Base-by-base conservation (phyloP, 805 yeast genomes). In the Kuraishia hungarica region DNA sequence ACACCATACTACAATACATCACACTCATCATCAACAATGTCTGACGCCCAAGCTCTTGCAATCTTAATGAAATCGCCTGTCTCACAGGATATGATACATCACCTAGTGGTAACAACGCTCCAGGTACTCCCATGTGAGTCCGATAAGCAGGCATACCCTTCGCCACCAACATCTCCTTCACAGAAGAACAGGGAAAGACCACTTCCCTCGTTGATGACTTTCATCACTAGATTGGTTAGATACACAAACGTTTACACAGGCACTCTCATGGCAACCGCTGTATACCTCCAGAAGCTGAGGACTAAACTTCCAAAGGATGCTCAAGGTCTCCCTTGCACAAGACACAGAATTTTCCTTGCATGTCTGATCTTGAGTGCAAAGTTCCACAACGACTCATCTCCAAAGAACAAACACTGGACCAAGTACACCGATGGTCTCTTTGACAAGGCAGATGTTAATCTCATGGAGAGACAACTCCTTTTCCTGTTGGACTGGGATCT, bases 161-260 rank as follows among this genome's bases (percentile, higher is more conserved):
- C 69, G 13, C 65, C 64, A 48, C 67, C 69, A 55, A 61, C 66
- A 55, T 60, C 69, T 17, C 67, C 68, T n/a, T 26, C 56, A 61
- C 61, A 68, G 43, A 59, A 63, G 55, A 53, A 60, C 39, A 69
- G 70, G 56, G 71, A 69, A 24, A 75, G 71, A 60, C 77, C 73
- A 53, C 72, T 81, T 54, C 92, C 93, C 13, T 84, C 91, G 6
- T 74, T 87, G 59, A 84, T 82, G 85, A 81, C 88, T 0, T 87
- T 87, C 70, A 83, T 87, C 63, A 80, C 86, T 57, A 82, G 78
- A 62, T 72, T 87, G 64, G 89, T 87, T 46, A 78, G 87, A 65
- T 80, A 85, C 72, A 84, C 91, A 29, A 86, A 86, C 63, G 90
- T 87, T n/a, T 84, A 86, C 68, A 84, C 91, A 2, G 90, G 92